Evolutionary conservation across 495 filamentous ascomycete species (phyloP), one percentile per base, ranked within the genome.

Genomic region (Echria macrotheca): DNA sequence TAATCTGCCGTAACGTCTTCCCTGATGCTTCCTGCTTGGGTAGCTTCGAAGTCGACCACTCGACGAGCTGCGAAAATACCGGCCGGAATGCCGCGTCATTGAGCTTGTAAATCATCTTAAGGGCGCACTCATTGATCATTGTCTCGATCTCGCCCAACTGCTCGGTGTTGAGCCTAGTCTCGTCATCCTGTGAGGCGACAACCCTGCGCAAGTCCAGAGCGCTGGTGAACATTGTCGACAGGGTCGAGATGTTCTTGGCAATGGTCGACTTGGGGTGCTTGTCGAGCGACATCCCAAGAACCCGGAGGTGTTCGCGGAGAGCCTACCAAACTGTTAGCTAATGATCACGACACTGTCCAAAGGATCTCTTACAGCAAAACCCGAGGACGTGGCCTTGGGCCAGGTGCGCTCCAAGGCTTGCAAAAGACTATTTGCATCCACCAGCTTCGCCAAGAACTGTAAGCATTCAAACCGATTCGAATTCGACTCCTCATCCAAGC

Each of bases 11-110:
- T 18, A 80, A 65, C 7, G 73, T 59, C 36, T 65, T 74, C 26
- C 76, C 80, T 24, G 69, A 53, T 1, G 54, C 59, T 49, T 89
- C 84, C 47, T 76, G 76, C 67, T 82, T 85, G 18, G 82, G 67
- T n/a, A 75, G 67, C 48, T 49, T 69, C 49, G 49, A 67, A 60
- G 18, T 69, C 0, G 85, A 79, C 89, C 89, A 95, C 25, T 95
- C 89, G 18, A 91, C 72, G 5, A 96, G 66, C 46, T 81, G 79
- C 12, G 79, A 74, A 65, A 97, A 97, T 43, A 97, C 81, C 0
- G 93, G 93, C n/a, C 91, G 79, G 79, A 97, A 98, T 14, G 86
- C 80, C n/a, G 84, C 80, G 65, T 98, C 94, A 66, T 96, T 97
- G 17, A 97, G 77, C 75, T 96, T 96, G 69, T 94, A 87, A 42